Percentiles rank a stretch among this genome's conserved stretches.
Evolutionary conservation across 2,329 filamentous ascomycete genomes (phyloP).

Genomic region (Nemania abortiva): DNA sequence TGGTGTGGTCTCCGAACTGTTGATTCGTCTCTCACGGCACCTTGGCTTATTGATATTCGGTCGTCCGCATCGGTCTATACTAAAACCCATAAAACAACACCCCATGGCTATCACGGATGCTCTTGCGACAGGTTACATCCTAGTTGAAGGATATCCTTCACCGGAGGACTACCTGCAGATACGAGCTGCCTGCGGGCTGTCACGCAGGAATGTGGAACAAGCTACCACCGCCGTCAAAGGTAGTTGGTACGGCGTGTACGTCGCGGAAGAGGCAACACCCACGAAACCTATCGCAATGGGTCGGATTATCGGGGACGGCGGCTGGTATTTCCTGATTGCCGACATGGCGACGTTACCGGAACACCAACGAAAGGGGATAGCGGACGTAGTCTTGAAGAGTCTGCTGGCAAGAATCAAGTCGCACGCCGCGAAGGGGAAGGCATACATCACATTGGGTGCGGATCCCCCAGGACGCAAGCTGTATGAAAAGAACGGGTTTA

Average conservation of each 20-base stretch:
- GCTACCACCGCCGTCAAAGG: conserved; percentile 52
- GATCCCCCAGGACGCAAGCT: conserved; percentile 59
- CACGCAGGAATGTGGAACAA: conserved; percentile 54
- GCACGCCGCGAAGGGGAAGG: conserved; percentile 53
- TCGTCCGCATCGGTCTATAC: background rate
- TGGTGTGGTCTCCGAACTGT: background rate
- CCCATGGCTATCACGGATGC: conserved; percentile 20
- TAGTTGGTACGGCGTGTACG: conserved; percentile 59
- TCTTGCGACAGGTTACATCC: conserved; percentile 24
- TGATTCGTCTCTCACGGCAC: background rate
- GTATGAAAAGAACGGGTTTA: conserved; percentile 62
- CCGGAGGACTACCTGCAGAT: conserved; percentile 32
- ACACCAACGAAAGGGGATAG: conserved; percentile 62
- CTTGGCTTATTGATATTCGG: background rate
- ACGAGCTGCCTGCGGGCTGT: conserved; percentile 6
- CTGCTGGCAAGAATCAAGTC: conserved; percentile 57
- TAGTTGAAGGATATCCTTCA: conserved; percentile 36
- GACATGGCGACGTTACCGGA: conserved; percentile 64
- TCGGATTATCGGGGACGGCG: conserved; percentile 63
- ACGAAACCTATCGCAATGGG: conserved; percentile 60
- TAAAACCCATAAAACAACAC: background rate
- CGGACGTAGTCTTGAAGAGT: conserved; percentile 58
- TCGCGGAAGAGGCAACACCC: conserved; percentile 47
- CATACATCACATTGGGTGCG: conserved; percentile 61
- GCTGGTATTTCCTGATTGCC: conserved; percentile 63